Conservation (phyloP, 1,139 yeast species). For the Meyerozyma guilliermondii region DNA sequence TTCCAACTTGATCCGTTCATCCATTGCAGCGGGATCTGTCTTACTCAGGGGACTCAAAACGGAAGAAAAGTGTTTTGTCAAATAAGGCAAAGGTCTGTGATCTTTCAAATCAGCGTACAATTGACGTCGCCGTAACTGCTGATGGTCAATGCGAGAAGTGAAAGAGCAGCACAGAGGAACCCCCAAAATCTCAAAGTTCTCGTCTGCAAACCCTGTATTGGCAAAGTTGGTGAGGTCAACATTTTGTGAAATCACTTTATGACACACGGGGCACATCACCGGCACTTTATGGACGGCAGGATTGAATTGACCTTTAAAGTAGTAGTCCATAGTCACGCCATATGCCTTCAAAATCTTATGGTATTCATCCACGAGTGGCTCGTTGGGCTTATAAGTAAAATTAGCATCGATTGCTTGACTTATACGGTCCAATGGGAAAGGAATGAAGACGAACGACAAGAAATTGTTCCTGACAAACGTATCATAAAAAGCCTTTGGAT, state of each 20-base stretch:
- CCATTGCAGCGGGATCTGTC: not conserved
- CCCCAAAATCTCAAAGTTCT: slow-evolving; percentile 7
- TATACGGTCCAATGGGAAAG: slow-evolving; percentile 22
- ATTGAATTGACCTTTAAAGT: slow-evolving; percentile 1
- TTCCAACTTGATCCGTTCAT: not conserved
- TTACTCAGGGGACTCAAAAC: too few species aligned
- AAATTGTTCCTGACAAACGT: slow-evolving; percentile 21
- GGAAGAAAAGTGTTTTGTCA: slow-evolving; percentile 9
- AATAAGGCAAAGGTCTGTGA: slow-evolving; percentile 12
- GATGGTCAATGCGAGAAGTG: slow-evolving; percentile 11
- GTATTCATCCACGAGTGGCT: not conserved
- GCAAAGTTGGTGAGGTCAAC: slow-evolving; percentile 13
- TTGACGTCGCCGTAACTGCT: slow-evolving; percentile 17
- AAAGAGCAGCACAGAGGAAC: slow-evolving; percentile 4
- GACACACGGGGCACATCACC: slow-evolving; percentile 18
- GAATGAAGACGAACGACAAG: slow-evolving; percentile 16
- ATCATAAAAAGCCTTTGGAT: slow-evolving; percentile 25
- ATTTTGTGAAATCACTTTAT: slow-evolving; percentile 6
- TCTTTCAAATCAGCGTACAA: slow-evolving; percentile 15
- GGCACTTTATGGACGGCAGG: not conserved
- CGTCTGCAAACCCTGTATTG: slow-evolving; percentile 20
- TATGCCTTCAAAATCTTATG: not conserved
- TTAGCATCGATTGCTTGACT: slow-evolving; percentile 16
- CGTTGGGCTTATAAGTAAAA: slow-evolving; percentile 14
- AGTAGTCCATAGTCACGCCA: slow-evolving; percentile 1